Conservation (phyloP, 2,329 filamentous ascomycete species). For the Penicillium sp. region DNA sequence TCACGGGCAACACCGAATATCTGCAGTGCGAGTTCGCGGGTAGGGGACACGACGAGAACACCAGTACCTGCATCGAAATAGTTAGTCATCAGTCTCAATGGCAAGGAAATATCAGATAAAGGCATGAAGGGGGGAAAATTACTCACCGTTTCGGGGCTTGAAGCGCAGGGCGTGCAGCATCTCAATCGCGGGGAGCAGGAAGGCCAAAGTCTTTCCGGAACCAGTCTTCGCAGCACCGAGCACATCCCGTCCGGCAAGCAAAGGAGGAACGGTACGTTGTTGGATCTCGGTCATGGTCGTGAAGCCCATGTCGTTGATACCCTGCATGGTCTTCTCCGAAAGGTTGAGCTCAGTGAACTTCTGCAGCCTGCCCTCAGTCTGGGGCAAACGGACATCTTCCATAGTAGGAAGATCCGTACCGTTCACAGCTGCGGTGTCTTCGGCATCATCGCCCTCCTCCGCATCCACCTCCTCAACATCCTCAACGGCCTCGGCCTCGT, state of each 20-base stretch:
- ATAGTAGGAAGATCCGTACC: slow-evolving; percentile 46
- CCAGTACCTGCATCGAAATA: slow-evolving; percentile 53
- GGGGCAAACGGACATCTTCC: slow-evolving; percentile 48
- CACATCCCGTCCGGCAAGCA: slow-evolving; percentile 82
- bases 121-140: not conserved
- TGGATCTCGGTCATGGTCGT: slow-evolving; percentile 95
- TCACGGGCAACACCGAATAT: slow-evolving; percentile 93
- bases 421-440: slow-evolving; percentile 9
- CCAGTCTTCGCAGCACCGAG: slow-evolving; percentile 93
- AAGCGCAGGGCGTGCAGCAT: slow-evolving; percentile 84
- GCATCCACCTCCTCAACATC: slow-evolving; percentile 19
- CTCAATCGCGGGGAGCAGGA: slow-evolving; percentile 87
- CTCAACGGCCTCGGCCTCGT: slow-evolving; percentile 18
- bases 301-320: slow-evolving; percentile 85
- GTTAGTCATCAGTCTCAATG: slow-evolving; percentile 5
- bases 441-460: slow-evolving; percentile 25
- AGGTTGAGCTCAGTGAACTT: slow-evolving; percentile 75
- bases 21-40: slow-evolving; percentile 84
- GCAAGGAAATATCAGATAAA: not conserved
- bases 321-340: slow-evolving; percentile 78
- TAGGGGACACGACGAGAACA: slow-evolving; percentile 85
- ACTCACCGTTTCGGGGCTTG: slow-evolving; percentile 74
- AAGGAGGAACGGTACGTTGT: slow-evolving; percentile 71
- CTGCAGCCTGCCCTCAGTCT: slow-evolving; percentile 53
- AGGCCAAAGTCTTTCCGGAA: slow-evolving; percentile 89